Percentiles rank a stretch among this genome's conserved stretches.
phyloP scores from a whole-genome alignment of 768 basidiomycete species.

The Tricholoma flavovirens region DNA sequence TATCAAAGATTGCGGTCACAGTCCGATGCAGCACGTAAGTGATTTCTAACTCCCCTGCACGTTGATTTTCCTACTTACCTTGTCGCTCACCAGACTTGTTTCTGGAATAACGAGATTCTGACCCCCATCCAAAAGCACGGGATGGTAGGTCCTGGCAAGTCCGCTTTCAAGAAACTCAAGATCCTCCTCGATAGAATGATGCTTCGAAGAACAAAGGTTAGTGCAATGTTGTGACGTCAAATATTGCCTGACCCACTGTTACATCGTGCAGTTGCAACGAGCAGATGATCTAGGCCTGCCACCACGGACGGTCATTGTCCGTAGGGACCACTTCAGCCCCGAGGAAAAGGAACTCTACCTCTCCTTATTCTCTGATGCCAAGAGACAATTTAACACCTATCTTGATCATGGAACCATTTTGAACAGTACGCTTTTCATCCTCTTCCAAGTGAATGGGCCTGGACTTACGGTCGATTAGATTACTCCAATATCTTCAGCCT shows the following conservation, averaged over 20 bases:
- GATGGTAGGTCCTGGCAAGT: slow-evolving; percentile 70
- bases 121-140: slow-evolving; percentile 93
- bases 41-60: slow-evolving; percentile 9
- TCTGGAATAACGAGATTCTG: slow-evolving; percentile 95
- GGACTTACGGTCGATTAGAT: slow-evolving; percentile 36
- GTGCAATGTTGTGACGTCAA: background rate
- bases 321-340: slow-evolving; percentile 89
- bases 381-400: slow-evolving; percentile 87
- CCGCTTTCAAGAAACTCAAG: slow-evolving; percentile 89
- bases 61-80: slow-evolving; percentile 6
- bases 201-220: slow-evolving; percentile 83
- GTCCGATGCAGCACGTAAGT: slow-evolving; percentile 75
- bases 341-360: slow-evolving; percentile 96
- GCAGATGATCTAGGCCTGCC: slow-evolving; percentile 96
- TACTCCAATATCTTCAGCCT: slow-evolving; percentile 88
- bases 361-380: slow-evolving; percentile 88
- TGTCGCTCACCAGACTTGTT: slow-evolving; percentile 59
- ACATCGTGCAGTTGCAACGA: slow-evolving; percentile 62
- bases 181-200: slow-evolving; percentile 91
- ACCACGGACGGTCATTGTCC: slow-evolving; percentile 83
- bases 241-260: background rate
- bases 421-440: slow-evolving; percentile 61
- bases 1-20: slow-evolving; percentile 68
- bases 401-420: slow-evolving; percentile 85
- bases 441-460: background rate